Percentiles rank a stretch among this genome's conserved stretches.
These are phyloP conservation scores for Rhizopogon rudus DNA, from an alignment of 768 basidiomycete genomes.

Conservation along the genomic window DNA sequence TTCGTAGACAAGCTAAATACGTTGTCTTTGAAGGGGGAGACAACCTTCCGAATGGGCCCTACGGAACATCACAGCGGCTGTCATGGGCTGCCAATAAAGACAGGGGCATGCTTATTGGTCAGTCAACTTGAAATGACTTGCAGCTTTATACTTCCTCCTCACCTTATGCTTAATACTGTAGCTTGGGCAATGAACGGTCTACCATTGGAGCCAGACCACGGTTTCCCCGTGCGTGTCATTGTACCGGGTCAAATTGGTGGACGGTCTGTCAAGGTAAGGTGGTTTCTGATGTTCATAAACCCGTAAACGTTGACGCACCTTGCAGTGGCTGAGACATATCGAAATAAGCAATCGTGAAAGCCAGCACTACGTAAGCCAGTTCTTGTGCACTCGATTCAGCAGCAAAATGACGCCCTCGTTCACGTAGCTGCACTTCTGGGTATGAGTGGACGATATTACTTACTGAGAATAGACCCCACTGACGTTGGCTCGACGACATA, in stretches of 20 bases:
- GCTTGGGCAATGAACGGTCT: slow-evolving; percentile 60
- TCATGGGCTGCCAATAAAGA: slow-evolving; percentile 40
- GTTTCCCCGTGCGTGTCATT: slow-evolving; percentile 59
- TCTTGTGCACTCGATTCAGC: not conserved
- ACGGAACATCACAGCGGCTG: slow-evolving; percentile 48
- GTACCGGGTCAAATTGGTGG: slow-evolving; percentile 63
- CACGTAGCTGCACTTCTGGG: slow-evolving; percentile 31
- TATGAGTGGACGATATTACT: slow-evolving; percentile 4
- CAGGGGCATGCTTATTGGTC: slow-evolving; percentile 47
- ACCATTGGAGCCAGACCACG: slow-evolving; percentile 57
- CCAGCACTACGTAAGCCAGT: slow-evolving; percentile 43
- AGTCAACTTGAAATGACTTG: not conserved
- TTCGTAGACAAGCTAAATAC: slow-evolving; percentile 33
- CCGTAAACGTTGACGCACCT: not conserved
- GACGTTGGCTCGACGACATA: not conserved
- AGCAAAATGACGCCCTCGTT: not conserved
- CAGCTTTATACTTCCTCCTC: not conserved
- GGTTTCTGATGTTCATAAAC: not conserved
- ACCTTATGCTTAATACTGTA: not conserved
- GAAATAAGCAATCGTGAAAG: slow-evolving; percentile 45
- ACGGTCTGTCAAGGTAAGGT: slow-evolving; percentile 37
- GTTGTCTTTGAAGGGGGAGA: slow-evolving; percentile 60
- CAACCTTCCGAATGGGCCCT: slow-evolving; percentile 51
- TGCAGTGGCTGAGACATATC: slow-evolving; percentile 53
- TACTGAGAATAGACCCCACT: not conserved